phyloP scores from a whole-genome alignment of 805 yeast species.

The Barnettozyma botsteinii region DNA sequence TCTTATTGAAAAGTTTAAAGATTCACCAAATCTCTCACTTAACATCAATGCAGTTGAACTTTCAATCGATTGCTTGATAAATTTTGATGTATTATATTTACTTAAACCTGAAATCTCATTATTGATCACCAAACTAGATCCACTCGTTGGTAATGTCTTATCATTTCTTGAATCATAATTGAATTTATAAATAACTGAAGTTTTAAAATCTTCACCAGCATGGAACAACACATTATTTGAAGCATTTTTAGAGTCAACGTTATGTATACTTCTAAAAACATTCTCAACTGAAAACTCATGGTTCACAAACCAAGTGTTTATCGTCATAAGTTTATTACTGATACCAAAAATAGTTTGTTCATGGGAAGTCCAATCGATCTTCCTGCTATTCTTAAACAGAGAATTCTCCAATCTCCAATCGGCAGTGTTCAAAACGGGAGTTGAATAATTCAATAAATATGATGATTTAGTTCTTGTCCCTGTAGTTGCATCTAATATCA shows the following conservation, averaged over 20 bases:
- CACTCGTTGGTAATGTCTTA: conserved; percentile 39
- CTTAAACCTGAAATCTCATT: conserved; percentile 40
- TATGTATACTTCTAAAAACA: conserved; percentile 36
- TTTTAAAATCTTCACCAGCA: conserved; percentile 60
- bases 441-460: conserved; percentile 44
- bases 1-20: conserved; percentile 43
- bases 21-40: conserved; percentile 28
- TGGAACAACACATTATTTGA: conserved; percentile 50
- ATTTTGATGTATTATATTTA: conserved; percentile 22
- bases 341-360: conserved; percentile 46
- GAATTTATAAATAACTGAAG: conserved; percentile 40
- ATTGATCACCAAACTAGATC: conserved; percentile 32
- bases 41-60: conserved; percentile 26
- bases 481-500: conserved; percentile 49
- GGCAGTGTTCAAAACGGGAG: conserved; percentile 43
- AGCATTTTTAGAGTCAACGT: conserved; percentile 38
- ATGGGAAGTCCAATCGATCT: conserved; percentile 46
- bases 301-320: conserved; percentile 22
- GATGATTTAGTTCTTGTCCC: conserved; percentile 58
- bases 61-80: conserved; percentile 34
- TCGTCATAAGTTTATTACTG: conserved; percentile 28
- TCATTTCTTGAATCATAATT: conserved; percentile 37
- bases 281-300: conserved; percentile 46
- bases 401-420: conserved; percentile 50
- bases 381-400: conserved; percentile 45